Conservation (phyloP, 768 basidiomycete species). For the Lentinus tigrinus region DNA sequence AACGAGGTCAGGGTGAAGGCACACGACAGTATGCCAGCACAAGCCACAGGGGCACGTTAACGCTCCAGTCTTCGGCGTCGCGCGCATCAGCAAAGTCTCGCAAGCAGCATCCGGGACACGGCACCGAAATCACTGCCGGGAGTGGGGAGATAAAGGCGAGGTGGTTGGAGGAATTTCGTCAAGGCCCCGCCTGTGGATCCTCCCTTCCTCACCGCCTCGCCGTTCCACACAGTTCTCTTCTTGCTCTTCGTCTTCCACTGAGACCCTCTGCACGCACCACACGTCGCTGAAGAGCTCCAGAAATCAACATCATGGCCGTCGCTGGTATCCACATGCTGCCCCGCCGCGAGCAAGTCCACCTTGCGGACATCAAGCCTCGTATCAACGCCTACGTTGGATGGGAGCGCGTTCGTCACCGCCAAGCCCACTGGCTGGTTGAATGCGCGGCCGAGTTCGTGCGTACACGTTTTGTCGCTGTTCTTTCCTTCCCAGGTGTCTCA, state of each 20-base stretch:
- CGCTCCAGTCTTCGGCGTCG: slow-evolving; percentile 3
- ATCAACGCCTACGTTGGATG: slow-evolving; percentile 17
- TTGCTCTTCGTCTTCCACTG: slow-evolving; percentile 1
- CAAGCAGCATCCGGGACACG: neutral
- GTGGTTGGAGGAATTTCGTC: neutral
- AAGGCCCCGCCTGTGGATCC: neutral
- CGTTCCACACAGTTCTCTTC: neutral
- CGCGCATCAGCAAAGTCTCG: neutral
- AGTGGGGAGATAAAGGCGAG: slow-evolving; percentile 2
- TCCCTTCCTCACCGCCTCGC: neutral
- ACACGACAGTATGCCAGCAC: too few species aligned
- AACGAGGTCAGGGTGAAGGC: neutral
- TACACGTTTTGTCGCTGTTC: neutral
- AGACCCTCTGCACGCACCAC: neutral
- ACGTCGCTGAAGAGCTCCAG: neutral
- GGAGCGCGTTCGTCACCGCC: slow-evolving; percentile 29
- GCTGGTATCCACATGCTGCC: slow-evolving; percentile 14
- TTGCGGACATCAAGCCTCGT: slow-evolving; percentile 25
- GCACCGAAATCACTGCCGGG: neutral
- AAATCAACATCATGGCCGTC: neutral
- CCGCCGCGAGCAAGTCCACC: slow-evolving; percentile 22
- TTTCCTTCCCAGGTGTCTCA: neutral
- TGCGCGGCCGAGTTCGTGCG: slow-evolving; percentile 31
- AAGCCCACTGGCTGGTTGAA: slow-evolving; percentile 32
- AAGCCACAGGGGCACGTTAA: slow-evolving; percentile 12